These are phyloP conservation scores for Primulina eburnea DNA, from an alignment of 257 asterid species.

Conservation along the genomic window DNA sequence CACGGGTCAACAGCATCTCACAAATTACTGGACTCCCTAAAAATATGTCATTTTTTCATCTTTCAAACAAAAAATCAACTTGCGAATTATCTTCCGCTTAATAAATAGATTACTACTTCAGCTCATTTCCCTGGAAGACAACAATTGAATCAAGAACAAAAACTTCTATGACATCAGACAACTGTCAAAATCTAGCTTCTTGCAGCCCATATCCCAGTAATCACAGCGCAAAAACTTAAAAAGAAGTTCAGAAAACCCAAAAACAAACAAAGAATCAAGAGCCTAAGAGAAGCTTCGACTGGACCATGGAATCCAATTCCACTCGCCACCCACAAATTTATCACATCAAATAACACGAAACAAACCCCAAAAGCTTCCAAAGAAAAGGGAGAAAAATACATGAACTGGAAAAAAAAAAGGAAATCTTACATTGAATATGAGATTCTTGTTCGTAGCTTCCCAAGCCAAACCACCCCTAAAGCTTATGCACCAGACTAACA, in stretches of 20 bases:
- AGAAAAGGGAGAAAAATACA: not conserved
- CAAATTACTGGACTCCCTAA: not conserved
- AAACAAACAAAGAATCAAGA: no score
- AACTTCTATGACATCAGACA: not conserved
- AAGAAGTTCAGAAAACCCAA: not conserved
- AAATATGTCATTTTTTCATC: no score
- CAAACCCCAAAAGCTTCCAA: not conserved
- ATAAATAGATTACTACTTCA: no score
- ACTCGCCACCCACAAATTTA: not conserved
- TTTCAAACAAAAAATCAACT: not conserved
- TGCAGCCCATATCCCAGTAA: not conserved
- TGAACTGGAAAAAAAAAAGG: not conserved
- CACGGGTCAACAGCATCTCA: not conserved
- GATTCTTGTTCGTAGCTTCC: slow-evolving; percentile 69
- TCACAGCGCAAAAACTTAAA: not conserved
- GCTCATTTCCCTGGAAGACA: not conserved
- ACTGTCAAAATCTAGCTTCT: not conserved
- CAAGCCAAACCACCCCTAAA: slow-evolving; percentile 97
- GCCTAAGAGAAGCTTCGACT: not conserved
- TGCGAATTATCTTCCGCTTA: not conserved
- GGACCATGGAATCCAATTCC: not conserved
- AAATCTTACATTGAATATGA: slow-evolving; percentile 70
- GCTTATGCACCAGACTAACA: slow-evolving; percentile 66
- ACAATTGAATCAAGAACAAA: not conserved
- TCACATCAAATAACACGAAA: not conserved